Evolutionary conservation across 106 monocot species (phyloP).

Genomic region (Dioscorea zingiberensis): DNA sequence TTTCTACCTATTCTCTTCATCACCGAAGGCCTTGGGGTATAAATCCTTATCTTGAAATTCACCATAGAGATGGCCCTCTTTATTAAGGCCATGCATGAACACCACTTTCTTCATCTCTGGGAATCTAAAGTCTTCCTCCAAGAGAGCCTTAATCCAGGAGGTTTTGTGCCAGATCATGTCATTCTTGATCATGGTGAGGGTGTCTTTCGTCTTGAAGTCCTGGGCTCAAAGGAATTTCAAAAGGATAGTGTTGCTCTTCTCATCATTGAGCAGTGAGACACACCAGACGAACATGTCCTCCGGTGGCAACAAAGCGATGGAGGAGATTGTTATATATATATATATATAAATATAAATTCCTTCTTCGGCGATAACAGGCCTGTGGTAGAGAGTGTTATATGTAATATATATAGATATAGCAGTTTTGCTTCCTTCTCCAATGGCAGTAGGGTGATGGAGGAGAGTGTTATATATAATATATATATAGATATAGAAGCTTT

Average conservation of each 20-base stretch:
- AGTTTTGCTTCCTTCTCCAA: no score
- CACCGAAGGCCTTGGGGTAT: slow-evolving; percentile 63
- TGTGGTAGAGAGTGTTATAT: no score
- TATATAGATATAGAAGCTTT: no score
- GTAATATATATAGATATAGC: no score
- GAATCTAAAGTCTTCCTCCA: slow-evolving; percentile 51
- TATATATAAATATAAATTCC: no score
- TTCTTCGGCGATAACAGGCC: no score
- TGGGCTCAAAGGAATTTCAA: slow-evolving; percentile 75
- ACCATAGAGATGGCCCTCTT: slow-evolving; percentile 64
- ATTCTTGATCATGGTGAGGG: slow-evolving; percentile 64
- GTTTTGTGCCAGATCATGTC: slow-evolving; percentile 60
- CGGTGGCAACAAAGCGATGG: no score
- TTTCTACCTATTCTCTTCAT: slow-evolving; percentile 63
- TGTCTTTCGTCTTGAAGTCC: slow-evolving; percentile 77
- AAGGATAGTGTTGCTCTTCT: slow-evolving; percentile 58
- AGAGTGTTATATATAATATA: no score
- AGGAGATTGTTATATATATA: no score
- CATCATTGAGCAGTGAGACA: slow-evolving; percentile 57
- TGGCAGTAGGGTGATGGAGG: no score
- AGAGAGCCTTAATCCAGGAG: slow-evolving; percentile 48
- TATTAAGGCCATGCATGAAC: slow-evolving; percentile 53
- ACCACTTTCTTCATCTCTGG: slow-evolving; percentile 60
- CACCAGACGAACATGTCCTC: slow-evolving; percentile 60
- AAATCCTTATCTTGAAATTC: slow-evolving; percentile 69